Percentiles rank a stretch among this genome's conserved stretches.
Evolutionary conservation across 2,329 filamentous ascomycete genomes (phyloP).

Genomic region (Penicillium digitatum): DNA sequence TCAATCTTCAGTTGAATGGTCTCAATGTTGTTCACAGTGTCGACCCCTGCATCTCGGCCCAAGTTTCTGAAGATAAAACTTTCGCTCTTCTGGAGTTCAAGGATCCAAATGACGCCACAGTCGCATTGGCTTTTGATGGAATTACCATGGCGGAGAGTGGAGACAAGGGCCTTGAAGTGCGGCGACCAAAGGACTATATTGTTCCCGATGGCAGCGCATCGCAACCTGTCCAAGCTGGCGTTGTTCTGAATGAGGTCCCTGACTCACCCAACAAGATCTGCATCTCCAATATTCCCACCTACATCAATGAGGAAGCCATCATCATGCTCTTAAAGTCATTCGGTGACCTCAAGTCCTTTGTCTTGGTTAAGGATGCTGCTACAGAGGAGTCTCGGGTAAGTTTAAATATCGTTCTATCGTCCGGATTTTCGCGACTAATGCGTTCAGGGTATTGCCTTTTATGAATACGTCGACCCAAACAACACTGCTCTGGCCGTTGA

Average conservation of each 20-base stretch:
- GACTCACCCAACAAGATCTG: conserved; percentile 95
- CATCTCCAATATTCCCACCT: conserved; percentile 81
- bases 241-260: conserved; percentile 74
- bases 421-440: conserved; percentile 31
- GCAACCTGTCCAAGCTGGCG: conserved; percentile 67
- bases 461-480: conserved; percentile 77
- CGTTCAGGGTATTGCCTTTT: conserved; percentile 84
- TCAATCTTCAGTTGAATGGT: conserved; percentile 96
- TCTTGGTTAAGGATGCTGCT: conserved; percentile 78
- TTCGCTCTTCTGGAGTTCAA: conserved; percentile 93
- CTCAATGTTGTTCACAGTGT: conserved; percentile 80
- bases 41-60: conserved; percentile 80
- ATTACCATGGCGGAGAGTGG: conserved; percentile 78
- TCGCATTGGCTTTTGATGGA: conserved; percentile 84
- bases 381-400: conserved; percentile 84
- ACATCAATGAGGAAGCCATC: conserved; percentile 86
- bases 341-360: conserved; percentile 87
- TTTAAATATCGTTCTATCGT: conserved; percentile 13
- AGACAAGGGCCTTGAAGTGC: conserved; percentile 63
- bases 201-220: conserved; percentile 76
- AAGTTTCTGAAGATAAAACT: conserved; percentile 71
- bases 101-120: conserved; percentile 78
- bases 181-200: conserved; percentile 94
- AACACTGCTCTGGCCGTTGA: conserved; percentile 81
- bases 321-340: conserved; percentile 86